These are phyloP conservation scores for Mycena filopes DNA, from an alignment of 768 basidiomycete genomes.

Conservation along the genomic window DNA sequence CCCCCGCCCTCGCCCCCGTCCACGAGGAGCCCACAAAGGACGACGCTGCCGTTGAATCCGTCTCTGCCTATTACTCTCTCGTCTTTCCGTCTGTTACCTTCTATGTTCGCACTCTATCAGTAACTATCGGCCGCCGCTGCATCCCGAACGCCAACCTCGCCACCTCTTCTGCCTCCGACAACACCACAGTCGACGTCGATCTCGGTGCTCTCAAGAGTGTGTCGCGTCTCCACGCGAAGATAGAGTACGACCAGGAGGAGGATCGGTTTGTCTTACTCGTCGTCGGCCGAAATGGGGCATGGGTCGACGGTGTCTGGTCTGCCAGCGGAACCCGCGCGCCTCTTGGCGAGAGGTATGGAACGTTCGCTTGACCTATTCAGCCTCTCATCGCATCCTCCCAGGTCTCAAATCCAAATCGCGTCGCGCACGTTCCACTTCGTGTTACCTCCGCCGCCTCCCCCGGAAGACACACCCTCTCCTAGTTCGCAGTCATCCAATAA, in stretches of 20 bases:
- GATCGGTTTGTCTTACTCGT: conserved; percentile 91
- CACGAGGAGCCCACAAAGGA: conserved; percentile 9
- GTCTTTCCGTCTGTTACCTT: conserved; percentile 96
- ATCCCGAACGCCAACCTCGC: conserved; percentile 61
- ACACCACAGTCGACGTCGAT: conserved; percentile 82
- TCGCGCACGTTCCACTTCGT: conserved; percentile 97
- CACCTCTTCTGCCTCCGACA: conserved; percentile 68
- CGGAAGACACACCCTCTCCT: conserved; percentile 84
- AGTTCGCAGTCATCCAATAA: conserved; percentile 79
- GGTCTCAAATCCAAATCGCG: conserved; percentile 96
- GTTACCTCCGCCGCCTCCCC: conserved; percentile 86
- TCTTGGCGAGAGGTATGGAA: conserved; percentile 80
- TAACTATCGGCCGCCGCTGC: conserved; percentile 93
- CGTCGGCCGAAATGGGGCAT: conserved; percentile 96
- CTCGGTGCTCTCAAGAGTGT: conserved; percentile 97
- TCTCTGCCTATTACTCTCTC: conserved; percentile 92
- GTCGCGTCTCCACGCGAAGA: conserved; percentile 95
- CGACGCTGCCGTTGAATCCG: conserved; percentile 62
- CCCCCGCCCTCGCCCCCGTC: conserved; percentile 25
- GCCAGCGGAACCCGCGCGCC: conserved; percentile 89
- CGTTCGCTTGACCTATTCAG: conserved; percentile 6
- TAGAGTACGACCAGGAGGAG: conserved; percentile 92
- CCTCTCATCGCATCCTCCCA: conserved; percentile 44
- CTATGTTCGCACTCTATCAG: conserved; percentile 94
- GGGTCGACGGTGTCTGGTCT: conserved; percentile 98